A percentile compares a stretch with the other conserved stretches of the same genome.
Evolutionary conservation across 2,329 filamentous ascomycete genomes (phyloP).

Genomic region (Ophiosphaerella narmari): DNA sequence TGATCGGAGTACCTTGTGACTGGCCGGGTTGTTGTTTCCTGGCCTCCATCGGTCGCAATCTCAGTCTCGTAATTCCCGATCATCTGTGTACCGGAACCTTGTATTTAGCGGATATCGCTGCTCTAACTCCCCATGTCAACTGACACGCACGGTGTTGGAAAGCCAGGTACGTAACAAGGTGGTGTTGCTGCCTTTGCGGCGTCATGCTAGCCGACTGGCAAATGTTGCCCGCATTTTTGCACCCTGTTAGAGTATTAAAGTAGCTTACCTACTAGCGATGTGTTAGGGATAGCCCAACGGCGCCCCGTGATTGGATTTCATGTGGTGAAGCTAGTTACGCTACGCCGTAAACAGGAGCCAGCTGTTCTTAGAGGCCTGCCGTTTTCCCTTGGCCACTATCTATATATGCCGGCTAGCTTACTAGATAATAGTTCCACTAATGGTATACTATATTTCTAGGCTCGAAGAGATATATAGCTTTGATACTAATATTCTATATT

Average conservation of each 20-base stretch:
- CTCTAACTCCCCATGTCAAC: neutral
- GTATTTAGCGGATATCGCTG: no score
- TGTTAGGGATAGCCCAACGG: conserved; percentile 12
- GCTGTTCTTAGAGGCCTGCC: no score
- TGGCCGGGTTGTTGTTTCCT: conserved; percentile 7
- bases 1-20: conserved; percentile 7
- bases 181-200: neutral
- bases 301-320: conserved; percentile 19
- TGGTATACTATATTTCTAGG: no score
- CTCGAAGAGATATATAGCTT: no score
- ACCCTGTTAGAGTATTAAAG: conserved; percentile 7
- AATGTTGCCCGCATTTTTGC: conserved; percentile 3
- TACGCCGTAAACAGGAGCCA: no score
- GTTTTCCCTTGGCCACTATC: no score
- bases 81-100: neutral
- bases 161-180: no score
- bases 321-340: conserved; percentile 14
- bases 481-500: no score
- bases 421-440: no score
- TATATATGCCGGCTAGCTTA: no score
- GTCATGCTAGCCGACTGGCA: neutral
- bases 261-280: conserved; percentile 17
- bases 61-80: conserved; percentile 5
- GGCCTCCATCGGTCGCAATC: conserved; percentile 6
- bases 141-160: neutral